A percentile compares a stretch with the other conserved stretches of the same genome.
Conservation (phyloP, 176 grass and related monocot species). For the Triticum turgidum region DNA sequence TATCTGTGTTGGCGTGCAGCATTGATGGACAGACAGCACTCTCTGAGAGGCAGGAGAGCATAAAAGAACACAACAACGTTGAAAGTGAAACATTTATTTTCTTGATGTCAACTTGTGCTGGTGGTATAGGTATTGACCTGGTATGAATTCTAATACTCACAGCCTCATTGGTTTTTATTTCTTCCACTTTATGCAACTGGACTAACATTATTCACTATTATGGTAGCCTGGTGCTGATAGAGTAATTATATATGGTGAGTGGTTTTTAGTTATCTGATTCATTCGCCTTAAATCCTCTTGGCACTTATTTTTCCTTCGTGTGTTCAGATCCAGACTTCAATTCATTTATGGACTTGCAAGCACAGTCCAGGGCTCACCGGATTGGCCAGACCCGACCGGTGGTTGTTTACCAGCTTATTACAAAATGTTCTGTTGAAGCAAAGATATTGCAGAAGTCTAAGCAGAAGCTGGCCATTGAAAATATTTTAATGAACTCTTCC, state of each 20-base stretch:
- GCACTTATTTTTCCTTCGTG: neutral
- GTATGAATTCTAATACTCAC: constrained; percentile 37
- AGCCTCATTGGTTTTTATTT: neutral
- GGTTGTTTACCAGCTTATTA: constrained; percentile 74
- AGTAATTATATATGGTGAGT: constrained; percentile 72
- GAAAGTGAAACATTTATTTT: constrained; percentile 73
- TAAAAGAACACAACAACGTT: constrained; percentile 70
- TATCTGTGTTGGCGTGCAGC: constrained; percentile 23
- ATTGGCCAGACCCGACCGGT: constrained; percentile 70
- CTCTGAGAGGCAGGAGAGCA: constrained; percentile 54
- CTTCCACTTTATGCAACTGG: neutral
- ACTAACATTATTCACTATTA: constrained; percentile 15
- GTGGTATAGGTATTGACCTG: constrained; percentile 68
- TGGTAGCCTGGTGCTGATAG: constrained; percentile 67
- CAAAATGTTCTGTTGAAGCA: constrained; percentile 71
- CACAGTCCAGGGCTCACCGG: constrained; percentile 61
- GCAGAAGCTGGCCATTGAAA: constrained; percentile 65
- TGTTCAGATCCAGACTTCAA: constrained; percentile 80
- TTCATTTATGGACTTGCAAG: constrained; percentile 77
- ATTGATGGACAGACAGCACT: constrained; percentile 70
- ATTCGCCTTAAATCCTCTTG: neutral
- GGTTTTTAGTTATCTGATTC: neutral
- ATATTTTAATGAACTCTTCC: constrained; percentile 61
- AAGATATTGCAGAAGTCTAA: constrained; percentile 75
- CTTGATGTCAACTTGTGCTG: constrained; percentile 71